A percentile compares a stretch with the other conserved stretches of the same genome.
Evolutionary conservation across 1,284 basidiomycete species (phyloP).

Genomic region (Ustilago tritici): DNA sequence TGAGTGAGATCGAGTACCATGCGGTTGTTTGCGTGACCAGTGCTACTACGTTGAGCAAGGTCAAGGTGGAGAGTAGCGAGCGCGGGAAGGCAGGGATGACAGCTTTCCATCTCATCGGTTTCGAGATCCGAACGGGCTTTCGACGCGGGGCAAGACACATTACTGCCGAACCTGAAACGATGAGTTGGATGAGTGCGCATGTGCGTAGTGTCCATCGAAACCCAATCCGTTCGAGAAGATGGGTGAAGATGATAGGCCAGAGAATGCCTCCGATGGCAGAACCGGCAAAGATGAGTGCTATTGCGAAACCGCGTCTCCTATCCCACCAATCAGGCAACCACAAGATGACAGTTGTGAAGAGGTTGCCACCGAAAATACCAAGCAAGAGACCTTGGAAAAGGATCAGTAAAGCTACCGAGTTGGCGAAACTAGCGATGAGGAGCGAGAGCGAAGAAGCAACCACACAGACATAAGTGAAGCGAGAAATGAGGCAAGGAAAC

Average conservation of each 20-base stretch:
- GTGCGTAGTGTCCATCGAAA: conserved; percentile 58
- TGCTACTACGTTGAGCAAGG: conserved; percentile 28
- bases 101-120: conserved; percentile 26
- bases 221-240: conserved; percentile 41
- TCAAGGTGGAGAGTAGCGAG: conserved; percentile 21
- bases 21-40: conserved; percentile 48
- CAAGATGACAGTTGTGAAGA: conserved; percentile 54
- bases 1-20: conserved; percentile 58
- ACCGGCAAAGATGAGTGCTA: conserved; percentile 56
- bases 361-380: conserved; percentile 48
- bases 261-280: conserved; percentile 54
- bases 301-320: conserved; percentile 46
- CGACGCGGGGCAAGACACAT: conserved; percentile 27
- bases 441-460: conserved; percentile 33
- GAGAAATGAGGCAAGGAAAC: conserved; percentile 48
- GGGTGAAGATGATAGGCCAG: conserved; percentile 55
- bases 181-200: conserved; percentile 39
- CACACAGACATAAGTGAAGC: conserved; percentile 38
- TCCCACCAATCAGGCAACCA: conserved; percentile 63
- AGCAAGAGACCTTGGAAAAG: conserved; percentile 56
- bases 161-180: conserved; percentile 40
- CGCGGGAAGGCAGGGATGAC: conserved; percentile 36
- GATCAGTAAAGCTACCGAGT: conserved; percentile 44
- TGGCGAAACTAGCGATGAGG: conserved; percentile 55
- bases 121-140: neutral